phyloP scores from a whole-genome alignment of 306 rosid species.

The Hippophae tibetana region DNA sequence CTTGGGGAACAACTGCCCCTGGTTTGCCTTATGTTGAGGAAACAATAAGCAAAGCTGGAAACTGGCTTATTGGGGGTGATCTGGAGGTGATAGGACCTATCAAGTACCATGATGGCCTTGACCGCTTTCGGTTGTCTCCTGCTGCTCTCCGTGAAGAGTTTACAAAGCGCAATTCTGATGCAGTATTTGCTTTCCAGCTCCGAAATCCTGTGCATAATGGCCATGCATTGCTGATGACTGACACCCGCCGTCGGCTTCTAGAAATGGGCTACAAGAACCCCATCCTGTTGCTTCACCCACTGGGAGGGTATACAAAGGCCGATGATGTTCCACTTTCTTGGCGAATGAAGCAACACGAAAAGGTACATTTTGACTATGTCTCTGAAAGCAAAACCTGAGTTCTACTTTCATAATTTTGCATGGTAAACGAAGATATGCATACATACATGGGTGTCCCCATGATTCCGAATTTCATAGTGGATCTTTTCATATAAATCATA shows the following conservation, averaged over 20 bases:
- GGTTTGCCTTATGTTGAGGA: constrained; percentile 88
- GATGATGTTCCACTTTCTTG: constrained; percentile 95
- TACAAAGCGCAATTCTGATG: constrained; percentile 77
- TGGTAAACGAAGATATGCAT: not conserved
- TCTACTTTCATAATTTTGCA: not conserved
- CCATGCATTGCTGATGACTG: constrained; percentile 94
- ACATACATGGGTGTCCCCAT: not conserved
- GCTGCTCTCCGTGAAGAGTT: constrained; percentile 79
- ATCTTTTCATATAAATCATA: too few species aligned
- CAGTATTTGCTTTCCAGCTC: constrained; percentile 94
- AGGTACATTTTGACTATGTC: constrained; percentile 32
- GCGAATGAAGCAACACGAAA: constrained; percentile 98
- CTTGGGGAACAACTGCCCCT: constrained; percentile 91
- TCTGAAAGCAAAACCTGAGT: not conserved
- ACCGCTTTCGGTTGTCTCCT: constrained; percentile 84
- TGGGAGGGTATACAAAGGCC: constrained; percentile 95
- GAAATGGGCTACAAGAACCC: constrained; percentile 98
- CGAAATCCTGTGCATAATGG: constrained; percentile 98
- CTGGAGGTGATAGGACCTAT: constrained; percentile 83
- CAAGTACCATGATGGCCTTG: constrained; percentile 85
- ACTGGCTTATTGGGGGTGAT: constrained; percentile 98
- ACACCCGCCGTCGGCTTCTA: constrained; percentile 85
- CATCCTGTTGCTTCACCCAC: constrained; percentile 86
- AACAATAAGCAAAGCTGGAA: constrained; percentile 69
- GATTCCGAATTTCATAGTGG: not conserved